Evolutionary conservation across 1,139 yeast genomes (phyloP), one percentile per base, ranked within the genome.

Genomic region (Taphrina betulina): DNA sequence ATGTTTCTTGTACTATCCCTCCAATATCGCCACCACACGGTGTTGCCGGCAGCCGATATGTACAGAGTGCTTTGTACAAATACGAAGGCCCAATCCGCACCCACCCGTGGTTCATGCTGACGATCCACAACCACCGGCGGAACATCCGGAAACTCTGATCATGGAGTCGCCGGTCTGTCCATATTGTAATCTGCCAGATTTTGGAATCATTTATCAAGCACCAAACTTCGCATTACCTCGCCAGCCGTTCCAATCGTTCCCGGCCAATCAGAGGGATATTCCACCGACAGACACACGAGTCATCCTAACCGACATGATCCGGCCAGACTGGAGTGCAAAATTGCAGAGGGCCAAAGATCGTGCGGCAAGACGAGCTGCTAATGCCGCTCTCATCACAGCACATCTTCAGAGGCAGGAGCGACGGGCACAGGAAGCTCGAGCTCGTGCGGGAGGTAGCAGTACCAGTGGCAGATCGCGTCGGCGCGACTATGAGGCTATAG

Each of bases 11-110:
- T 87, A 78, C 67, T 87, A 84, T 67, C 98, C 98, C 0, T 76
- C 78, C 45, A 80, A 82, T 65, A 72, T 90, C 63, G 92, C 92
- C 71, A 69, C 78, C 53, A 84, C 95, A n/a, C 75, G 95, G 46
- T 92, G 98, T 69, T 92, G 98, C 68, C 78, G 80, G 51, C 97
- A 92, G 68, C 92, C 95, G 1, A 89, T 92, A 20, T 92, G 98
- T 70, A 79, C 96, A 1, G 98, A 92, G 70, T 92, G 98, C 69
- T 92, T 92, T 77, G 96, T 90, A 5, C 97, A 90, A 69, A 89
- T 92, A 67, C 89, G 86, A 69, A 77, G 98, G 59, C 75, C 85
- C 24, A 95, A 88, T n/a, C 97, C 98, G 0, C 97, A 90, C 69
- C 87, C 90, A 33, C 95, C 96, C 17, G 0, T 46, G 19, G 58